Conservation (phyloP, 2,329 filamentous ascomycete species). For the Alternaria tenuissima region DNA sequence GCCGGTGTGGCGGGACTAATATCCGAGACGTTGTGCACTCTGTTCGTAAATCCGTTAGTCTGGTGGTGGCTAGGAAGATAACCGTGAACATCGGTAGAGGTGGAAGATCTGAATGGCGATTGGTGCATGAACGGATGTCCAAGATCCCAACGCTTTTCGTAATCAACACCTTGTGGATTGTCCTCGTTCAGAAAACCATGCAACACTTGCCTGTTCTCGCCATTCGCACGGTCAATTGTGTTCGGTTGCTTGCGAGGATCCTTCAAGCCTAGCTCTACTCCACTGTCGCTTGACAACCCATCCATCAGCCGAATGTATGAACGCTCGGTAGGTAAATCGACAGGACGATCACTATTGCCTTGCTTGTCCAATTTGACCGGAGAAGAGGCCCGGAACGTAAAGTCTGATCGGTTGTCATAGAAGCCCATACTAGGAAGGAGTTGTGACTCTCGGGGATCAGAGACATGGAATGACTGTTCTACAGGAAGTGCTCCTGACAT, state of each 20-base stretch:
- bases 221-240: background rate
- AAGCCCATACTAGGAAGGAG: slow-evolving; percentile 3
- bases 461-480: slow-evolving; percentile 6
- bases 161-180: background rate
- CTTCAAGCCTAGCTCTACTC: slow-evolving; percentile 35
- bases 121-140: slow-evolving; percentile 32
- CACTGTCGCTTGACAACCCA: slow-evolving; percentile 30
- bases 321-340: slow-evolving; percentile 28
- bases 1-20: slow-evolving; percentile 21
- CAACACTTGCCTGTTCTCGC: slow-evolving; percentile 5
- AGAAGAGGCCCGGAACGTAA: slow-evolving; percentile 32
- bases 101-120: slow-evolving; percentile 17
- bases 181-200: slow-evolving; percentile 1
- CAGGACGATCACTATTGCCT: slow-evolving; percentile 1
- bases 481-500: slow-evolving; percentile 40
- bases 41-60: slow-evolving; percentile 11
- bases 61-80: slow-evolving; percentile 12
- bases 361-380: slow-evolving; percentile 18
- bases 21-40: slow-evolving; percentile 9
- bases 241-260: slow-evolving; percentile 33
- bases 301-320: slow-evolving; percentile 47
- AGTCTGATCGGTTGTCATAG: slow-evolving; percentile 16
- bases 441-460: slow-evolving; percentile 9
- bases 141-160: slow-evolving; percentile 19
- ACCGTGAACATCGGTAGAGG: slow-evolving; percentile 5